Evolutionary conservation across 441 rosid genomes (phyloP).

Genomic region (Rhodomyrtus psidioides): DNA sequence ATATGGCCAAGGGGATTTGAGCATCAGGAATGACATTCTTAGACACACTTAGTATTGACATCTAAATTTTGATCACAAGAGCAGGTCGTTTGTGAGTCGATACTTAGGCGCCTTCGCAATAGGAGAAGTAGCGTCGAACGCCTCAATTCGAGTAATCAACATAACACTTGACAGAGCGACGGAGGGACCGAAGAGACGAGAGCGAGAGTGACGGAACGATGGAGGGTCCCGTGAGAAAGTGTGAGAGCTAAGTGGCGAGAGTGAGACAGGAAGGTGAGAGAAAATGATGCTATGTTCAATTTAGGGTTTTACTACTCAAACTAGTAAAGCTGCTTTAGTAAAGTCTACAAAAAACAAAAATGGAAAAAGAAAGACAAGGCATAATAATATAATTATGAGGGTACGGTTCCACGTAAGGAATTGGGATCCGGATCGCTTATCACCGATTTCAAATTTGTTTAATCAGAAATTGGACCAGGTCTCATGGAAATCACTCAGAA

Average conservation of each 20-base stretch:
- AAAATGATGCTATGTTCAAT: not conserved
- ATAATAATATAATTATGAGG: rapidly evolving
- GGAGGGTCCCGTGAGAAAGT: not conserved
- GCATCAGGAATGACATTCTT: not conserved
- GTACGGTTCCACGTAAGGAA: not conserved
- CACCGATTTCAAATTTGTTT: not conserved
- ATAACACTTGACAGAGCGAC: not conserved
- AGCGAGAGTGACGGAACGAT: not conserved
- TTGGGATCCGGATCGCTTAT: not conserved
- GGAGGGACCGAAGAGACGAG: not conserved
- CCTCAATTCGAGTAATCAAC: not conserved
- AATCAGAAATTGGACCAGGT: not conserved
- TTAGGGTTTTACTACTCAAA: not conserved
- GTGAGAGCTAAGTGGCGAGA: not conserved
- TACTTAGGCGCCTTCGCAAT: not conserved
- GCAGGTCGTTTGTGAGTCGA: too few relatives aligned
- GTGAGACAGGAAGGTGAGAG: not conserved
- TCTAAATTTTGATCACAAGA: too few relatives aligned
- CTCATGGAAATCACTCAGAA: not conserved
- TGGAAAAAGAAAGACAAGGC: not conserved
- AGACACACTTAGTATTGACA: too few relatives aligned
- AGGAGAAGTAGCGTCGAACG: not conserved
- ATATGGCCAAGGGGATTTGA: not conserved
- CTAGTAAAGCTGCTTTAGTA: not conserved
- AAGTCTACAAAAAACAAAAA: not conserved